These are phyloP conservation scores for Claviceps paspali DNA, from an alignment of 2,329 filamentous ascomycete genomes.

Conservation along the genomic window DNA sequence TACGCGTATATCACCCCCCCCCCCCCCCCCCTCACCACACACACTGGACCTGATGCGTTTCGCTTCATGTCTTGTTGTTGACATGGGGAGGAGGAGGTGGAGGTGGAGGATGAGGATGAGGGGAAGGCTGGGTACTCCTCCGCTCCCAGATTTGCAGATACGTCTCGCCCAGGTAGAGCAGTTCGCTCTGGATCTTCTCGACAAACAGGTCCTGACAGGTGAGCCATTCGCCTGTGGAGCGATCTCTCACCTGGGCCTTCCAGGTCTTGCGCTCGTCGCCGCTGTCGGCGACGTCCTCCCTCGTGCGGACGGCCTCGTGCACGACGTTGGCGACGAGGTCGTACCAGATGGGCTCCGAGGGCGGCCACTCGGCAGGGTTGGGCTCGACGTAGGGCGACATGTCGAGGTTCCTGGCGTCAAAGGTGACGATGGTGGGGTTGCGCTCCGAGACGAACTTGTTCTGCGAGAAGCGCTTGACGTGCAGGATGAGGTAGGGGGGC, in stretches of 20 bases:
- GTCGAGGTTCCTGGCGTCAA: conserved; percentile 70
- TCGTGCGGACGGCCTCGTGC: conserved; percentile 63
- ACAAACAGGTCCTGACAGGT: conserved; percentile 91
- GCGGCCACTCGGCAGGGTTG: conserved; percentile 53
- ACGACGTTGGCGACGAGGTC: conserved; percentile 93
- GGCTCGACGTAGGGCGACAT: conserved; percentile 86
- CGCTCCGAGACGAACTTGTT: conserved; percentile 96
- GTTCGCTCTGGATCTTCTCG: conserved; percentile 73
- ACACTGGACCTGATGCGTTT: no score
- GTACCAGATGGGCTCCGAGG: conserved; percentile 78
- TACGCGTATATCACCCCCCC: no score
- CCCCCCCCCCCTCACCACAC: no score
- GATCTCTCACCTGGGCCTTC: conserved; percentile 81
- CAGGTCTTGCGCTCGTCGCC: conserved; percentile 79
- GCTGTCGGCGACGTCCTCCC: conserved; percentile 77
- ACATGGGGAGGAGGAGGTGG: no score
- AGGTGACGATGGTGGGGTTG: conserved; percentile 96
- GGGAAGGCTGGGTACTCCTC: conserved; percentile 42
- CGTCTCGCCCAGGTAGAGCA: conserved; percentile 82
- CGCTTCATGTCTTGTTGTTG: no score
- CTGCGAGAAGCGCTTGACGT: conserved; percentile 90
- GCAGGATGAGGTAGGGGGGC: conserved; percentile 80
- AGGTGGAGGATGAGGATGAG: no score
- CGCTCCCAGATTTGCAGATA: conserved; percentile 96
- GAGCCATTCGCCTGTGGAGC: conserved; percentile 73